Conservation (phyloP, 306 rosid genomes). For the Purshia tridentata region DNA sequence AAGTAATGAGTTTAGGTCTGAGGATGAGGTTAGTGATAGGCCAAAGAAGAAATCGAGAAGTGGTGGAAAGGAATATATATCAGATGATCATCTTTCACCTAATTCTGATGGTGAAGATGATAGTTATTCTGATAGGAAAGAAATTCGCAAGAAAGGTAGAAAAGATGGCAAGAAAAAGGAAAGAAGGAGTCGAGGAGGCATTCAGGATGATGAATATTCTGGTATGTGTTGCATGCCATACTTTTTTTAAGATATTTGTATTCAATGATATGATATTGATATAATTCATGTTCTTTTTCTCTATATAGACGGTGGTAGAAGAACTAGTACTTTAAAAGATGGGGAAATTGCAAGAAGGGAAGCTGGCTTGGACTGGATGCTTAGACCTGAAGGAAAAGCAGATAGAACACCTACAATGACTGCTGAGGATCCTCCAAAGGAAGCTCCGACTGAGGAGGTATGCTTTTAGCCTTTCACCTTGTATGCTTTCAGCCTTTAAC, state of each 20-base stretch:
- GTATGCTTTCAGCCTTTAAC: background rate
- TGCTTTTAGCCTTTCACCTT: slow-evolving; percentile 18
- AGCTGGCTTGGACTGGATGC: slow-evolving; percentile 97
- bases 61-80: slow-evolving; percentile 29
- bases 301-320: slow-evolving; percentile 22
- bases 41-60: slow-evolving; percentile 33
- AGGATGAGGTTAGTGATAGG: slow-evolving; percentile 33
- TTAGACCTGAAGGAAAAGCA: slow-evolving; percentile 58
- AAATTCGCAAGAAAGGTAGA: slow-evolving; percentile 16
- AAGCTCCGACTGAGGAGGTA: slow-evolving; percentile 61
- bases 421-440: slow-evolving; percentile 41
- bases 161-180: slow-evolving; percentile 34
- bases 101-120: slow-evolving; percentile 22
- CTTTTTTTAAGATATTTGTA: background rate
- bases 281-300: background rate
- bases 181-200: slow-evolving; percentile 25
- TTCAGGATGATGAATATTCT: slow-evolving; percentile 18
- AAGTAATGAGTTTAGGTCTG: slow-evolving; percentile 25
- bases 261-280: background rate
- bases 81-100: slow-evolving; percentile 40
- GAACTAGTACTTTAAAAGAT: slow-evolving; percentile 31
- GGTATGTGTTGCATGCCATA: slow-evolving; percentile 15
- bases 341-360: slow-evolving; percentile 69
- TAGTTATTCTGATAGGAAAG: slow-evolving; percentile 29
- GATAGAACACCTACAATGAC: slow-evolving; percentile 34